These are phyloP conservation scores for Chalaropsis thielavioides DNA, from an alignment of 2,329 filamentous ascomycete genomes.

Conservation along the genomic window DNA sequence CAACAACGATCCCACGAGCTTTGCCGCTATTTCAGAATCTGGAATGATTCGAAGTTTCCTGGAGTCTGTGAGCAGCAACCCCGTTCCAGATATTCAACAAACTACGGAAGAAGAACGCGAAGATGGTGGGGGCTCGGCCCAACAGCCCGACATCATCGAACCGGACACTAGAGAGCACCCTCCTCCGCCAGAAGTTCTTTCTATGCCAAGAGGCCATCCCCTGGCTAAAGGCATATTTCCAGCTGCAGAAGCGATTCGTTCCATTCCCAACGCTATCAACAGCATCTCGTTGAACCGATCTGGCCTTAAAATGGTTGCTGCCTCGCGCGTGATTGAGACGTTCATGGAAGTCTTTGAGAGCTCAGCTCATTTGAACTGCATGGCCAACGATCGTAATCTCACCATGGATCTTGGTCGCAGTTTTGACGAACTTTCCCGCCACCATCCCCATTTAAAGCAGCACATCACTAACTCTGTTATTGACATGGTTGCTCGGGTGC, in stretches of 20 bases:
- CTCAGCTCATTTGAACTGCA: constrained; percentile 68
- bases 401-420: constrained; percentile 61
- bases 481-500: constrained; percentile 74
- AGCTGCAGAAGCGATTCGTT: constrained; percentile 75
- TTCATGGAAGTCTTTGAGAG: constrained; percentile 98
- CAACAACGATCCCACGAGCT: constrained; percentile 96
- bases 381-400: constrained; percentile 58
- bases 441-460: constrained; percentile 72
- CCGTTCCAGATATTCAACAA: constrained; percentile 24
- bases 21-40: constrained; percentile 86
- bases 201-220: constrained; percentile 29
- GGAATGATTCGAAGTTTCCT: constrained; percentile 78
- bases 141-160: constrained; percentile 19
- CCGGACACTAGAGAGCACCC: constrained; percentile 34
- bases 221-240: constrained; percentile 64
- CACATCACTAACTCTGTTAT: constrained; percentile 74
- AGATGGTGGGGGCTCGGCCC: constrained; percentile 23
- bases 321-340: constrained; percentile 65
- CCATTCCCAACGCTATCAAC: constrained; percentile 76
- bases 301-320: constrained; percentile 75
- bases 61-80: constrained; percentile 55
- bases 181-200: constrained; percentile 36
- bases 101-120: constrained; percentile 22
- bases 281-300: constrained; percentile 83
- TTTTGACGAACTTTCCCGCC: constrained; percentile 88